phyloP scores from a whole-genome alignment of 441 rosid species.

The Pelargonium cotyledonis region DNA sequence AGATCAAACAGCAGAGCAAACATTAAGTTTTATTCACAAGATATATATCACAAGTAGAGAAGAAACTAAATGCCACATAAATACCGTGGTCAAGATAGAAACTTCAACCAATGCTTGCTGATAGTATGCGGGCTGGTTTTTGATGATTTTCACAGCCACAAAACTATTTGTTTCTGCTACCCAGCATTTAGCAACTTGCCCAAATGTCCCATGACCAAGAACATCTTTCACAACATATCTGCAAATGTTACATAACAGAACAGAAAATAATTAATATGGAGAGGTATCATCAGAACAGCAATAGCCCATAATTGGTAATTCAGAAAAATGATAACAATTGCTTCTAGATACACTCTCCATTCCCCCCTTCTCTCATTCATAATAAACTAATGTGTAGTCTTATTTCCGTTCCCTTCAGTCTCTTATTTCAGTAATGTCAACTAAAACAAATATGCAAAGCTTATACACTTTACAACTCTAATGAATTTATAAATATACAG shows the following conservation, averaged over 20 bases:
- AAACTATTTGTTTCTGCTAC: constrained; percentile 61
- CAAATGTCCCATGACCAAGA: constrained; percentile 99
- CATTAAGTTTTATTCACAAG: constrained; percentile 18
- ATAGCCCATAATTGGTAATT: constrained; percentile 5
- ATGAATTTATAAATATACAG: background rate
- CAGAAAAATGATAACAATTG: background rate
- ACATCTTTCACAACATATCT: constrained; percentile 98
- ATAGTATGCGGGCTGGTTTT: constrained; percentile 96
- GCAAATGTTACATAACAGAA: constrained; percentile 19
- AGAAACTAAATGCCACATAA: constrained; percentile 17
- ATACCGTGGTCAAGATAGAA: constrained; percentile 90
- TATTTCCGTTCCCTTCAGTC: no score
- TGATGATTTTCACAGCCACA: constrained; percentile 94
- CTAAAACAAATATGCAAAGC: background rate
- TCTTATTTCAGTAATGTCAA: background rate
- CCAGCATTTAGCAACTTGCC: constrained; percentile 99
- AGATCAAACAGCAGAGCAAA: constrained; percentile 25
- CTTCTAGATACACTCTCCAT: background rate
- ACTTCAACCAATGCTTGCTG: constrained; percentile 99
- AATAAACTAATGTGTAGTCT: background rate
- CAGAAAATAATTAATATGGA: background rate
- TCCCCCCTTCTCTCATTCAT: background rate
- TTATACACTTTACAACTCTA: background rate
- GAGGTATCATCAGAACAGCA: background rate
- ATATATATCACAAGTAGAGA: constrained; percentile 13